Percentiles rank a stretch among this genome's conserved stretches.
Evolutionary conservation across 441 rosid genomes (phyloP).

Genomic region (Gossypium schwendimanii): DNA sequence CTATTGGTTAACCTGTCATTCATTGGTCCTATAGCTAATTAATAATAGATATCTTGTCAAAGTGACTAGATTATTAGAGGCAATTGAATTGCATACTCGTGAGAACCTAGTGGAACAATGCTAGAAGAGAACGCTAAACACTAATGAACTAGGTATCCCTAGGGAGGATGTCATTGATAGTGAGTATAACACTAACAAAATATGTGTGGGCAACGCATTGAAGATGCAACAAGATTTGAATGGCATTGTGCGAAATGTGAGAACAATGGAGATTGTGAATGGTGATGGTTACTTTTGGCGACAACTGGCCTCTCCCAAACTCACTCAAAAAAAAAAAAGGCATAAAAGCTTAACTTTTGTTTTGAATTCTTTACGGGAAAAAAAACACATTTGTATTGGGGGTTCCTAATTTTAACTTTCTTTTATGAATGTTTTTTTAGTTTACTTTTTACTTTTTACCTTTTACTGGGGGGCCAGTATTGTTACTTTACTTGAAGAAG

Average conservation of each 20-base stretch:
- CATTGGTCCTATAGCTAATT: no score
- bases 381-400: not conserved
- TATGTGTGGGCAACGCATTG: no score
- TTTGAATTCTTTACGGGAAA: not conserved
- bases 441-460: not conserved
- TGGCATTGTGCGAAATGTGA: not conserved
- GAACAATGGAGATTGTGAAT: conserved; percentile 3
- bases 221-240: not conserved
- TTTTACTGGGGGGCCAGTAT: not conserved
- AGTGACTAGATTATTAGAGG: no score
- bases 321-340: not conserved
- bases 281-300: conserved; percentile 12
- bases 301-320: not conserved
- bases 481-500: not conserved
- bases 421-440: not conserved
- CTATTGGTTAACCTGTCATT: no score
- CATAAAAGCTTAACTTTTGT: not conserved
- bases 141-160: no score
- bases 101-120: no score
- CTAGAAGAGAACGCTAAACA: no score
- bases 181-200: no score
- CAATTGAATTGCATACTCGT: no score
- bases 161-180: no score
- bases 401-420: not conserved
- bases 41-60: no score